Conservation (phyloP, 106 monocot genomes). For the Allium cepa region DNA sequence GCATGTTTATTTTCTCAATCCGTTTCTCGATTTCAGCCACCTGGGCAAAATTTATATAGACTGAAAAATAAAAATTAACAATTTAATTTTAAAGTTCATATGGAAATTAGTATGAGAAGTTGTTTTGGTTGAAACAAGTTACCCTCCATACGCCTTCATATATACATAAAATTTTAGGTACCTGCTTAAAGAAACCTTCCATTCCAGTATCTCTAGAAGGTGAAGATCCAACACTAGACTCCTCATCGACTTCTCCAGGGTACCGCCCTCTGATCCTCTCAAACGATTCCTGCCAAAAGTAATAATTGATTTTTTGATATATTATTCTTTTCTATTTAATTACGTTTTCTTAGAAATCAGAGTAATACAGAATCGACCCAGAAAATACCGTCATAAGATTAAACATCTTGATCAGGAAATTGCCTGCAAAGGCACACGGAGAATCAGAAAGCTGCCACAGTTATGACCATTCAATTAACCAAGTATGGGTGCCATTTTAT, state of each 20-base stretch:
- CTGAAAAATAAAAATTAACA: not conserved
- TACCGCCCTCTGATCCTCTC: constrained; percentile 45
- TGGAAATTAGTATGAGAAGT: not conserved
- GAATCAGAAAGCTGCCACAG: constrained; percentile 1
- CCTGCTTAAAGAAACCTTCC: constrained; percentile 47
- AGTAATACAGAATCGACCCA: not conserved
- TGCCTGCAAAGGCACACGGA: not conserved
- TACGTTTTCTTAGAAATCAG: not conserved
- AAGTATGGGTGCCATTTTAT: not conserved
- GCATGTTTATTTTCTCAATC: constrained; percentile 28
- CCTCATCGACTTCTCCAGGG: constrained; percentile 30
- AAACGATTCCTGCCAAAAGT: constrained; percentile 43
- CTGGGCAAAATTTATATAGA: constrained; percentile 6
- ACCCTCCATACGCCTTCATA: not conserved
- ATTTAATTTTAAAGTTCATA: not conserved
- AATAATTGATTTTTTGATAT: not conserved
- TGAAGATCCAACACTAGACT: constrained; percentile 16
- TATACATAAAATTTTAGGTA: constrained; percentile 2
- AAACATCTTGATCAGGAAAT: constrained; percentile 9
- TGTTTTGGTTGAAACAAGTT: not conserved
- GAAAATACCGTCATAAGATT: constrained; percentile 13
- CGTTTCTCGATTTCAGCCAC: constrained; percentile 38
- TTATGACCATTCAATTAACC: not conserved
- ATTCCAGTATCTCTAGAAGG: constrained; percentile 27
- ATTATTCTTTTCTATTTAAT: not conserved